Evolutionary conservation across 2,329 filamentous ascomycete species (phyloP).

Genomic region (Colletotrichum lentis): DNA sequence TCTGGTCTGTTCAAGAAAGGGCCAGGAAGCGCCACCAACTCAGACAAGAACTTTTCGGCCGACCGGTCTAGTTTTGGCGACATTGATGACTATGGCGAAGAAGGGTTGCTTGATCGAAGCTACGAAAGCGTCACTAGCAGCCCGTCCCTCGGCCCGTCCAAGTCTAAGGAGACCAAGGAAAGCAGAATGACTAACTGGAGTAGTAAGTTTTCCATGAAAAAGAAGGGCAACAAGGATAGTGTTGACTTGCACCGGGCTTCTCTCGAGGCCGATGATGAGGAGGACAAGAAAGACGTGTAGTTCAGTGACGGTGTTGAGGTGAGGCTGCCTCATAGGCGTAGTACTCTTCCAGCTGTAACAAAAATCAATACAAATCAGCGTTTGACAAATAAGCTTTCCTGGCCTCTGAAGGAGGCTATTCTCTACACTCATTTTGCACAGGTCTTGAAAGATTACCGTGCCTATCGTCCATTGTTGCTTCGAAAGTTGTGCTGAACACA

Average conservation of each 20-base stretch:
- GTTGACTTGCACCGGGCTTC: slow-evolving; percentile 57
- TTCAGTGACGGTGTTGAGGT: slow-evolving; percentile 7
- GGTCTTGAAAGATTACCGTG: no score
- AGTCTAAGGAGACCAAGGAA: slow-evolving; percentile 57
- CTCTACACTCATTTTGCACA: not conserved
- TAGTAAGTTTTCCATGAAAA: slow-evolving; percentile 65
- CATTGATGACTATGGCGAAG: slow-evolving; percentile 61
- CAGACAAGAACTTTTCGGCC: slow-evolving; percentile 63
- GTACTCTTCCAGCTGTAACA: slow-evolving; percentile 14
- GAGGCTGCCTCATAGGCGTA: slow-evolving; percentile 9
- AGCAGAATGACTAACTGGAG: slow-evolving; percentile 60
- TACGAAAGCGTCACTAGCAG: slow-evolving; percentile 66
- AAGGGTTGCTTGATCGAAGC: slow-evolving; percentile 57
- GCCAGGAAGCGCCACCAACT: slow-evolving; percentile 63
- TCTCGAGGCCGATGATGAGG: slow-evolving; percentile 28
- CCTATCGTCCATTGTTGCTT: no score
- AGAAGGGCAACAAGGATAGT: slow-evolving; percentile 65
- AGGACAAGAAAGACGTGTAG: slow-evolving; percentile 36
- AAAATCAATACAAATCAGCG: slow-evolving; percentile 10
- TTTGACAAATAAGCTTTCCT: not conserved
- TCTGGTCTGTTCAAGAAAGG: slow-evolving; percentile 67
- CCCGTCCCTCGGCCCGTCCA: slow-evolving; percentile 62
- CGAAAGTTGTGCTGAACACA: not conserved
- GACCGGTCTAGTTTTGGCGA: slow-evolving; percentile 68
- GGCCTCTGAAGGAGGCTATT: no score